A percentile compares a stretch with the other conserved stretches of the same genome.
phyloP scores from a whole-genome alignment of 2,329 filamentous ascomycete species.

The Aspergillus chevalieri region DNA sequence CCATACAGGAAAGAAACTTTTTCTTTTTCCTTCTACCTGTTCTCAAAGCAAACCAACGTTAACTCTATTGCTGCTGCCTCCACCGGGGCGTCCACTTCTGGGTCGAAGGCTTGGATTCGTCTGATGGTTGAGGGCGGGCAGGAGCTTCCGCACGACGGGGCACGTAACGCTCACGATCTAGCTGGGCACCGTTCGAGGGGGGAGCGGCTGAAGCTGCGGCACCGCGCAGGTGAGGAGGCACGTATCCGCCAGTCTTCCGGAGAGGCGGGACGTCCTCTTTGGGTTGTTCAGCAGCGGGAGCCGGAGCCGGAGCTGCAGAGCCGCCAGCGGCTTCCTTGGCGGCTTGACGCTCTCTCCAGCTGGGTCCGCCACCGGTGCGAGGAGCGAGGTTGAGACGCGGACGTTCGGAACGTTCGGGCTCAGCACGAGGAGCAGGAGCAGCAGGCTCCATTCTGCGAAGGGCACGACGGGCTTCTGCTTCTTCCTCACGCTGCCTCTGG shows the following conservation, averaged over 20 bases:
- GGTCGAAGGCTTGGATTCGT: conserved; percentile 21
- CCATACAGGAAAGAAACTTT: conserved; percentile 1
- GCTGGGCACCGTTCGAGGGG: conserved; percentile 21
- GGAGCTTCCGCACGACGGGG: conserved; percentile 20
- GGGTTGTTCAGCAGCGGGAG: conserved; percentile 14
- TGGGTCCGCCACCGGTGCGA: conserved; percentile 37
- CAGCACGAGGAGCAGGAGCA: conserved; percentile 36
- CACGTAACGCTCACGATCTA: conserved; percentile 23
- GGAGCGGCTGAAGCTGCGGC: conserved; percentile 23
- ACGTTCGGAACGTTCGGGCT: conserved; percentile 46
- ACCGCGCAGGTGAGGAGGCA: conserved; percentile 37
- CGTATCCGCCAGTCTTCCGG: conserved; percentile 31
- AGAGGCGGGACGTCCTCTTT: conserved; percentile 24
- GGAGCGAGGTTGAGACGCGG: conserved; percentile 52
- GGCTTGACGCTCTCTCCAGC: conserved; percentile 58
- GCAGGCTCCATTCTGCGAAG: conserved; percentile 53
- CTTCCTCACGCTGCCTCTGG: conserved; percentile 80
- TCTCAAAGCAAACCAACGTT: conserved; percentile 13
- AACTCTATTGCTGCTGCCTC: conserved; percentile 30
- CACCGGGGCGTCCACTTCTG: conserved; percentile 33
- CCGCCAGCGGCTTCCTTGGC: conserved; percentile 38
- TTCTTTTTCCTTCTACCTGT: conserved; percentile 3
- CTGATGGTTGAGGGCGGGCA: conserved; percentile 12
- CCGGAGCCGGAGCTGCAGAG: conserved; percentile 7
- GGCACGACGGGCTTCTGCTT: conserved; percentile 70